A percentile compares a stretch with the other conserved stretches of the same genome.
phyloP scores from a whole-genome alignment of 768 basidiomycete species.

The Xerocomus spinulosus region DNA sequence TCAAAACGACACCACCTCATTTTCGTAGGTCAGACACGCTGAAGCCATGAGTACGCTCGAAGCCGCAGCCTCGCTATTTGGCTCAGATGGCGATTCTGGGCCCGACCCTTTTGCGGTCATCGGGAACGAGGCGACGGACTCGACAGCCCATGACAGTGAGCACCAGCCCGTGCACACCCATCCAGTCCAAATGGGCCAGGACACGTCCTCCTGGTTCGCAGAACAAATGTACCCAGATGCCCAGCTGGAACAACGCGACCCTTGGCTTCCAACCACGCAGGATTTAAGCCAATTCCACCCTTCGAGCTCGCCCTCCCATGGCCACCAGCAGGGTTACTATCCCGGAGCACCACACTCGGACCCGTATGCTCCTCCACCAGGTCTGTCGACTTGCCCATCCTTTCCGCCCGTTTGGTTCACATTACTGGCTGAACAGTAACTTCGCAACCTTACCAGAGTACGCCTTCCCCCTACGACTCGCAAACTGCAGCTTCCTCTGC shows the following conservation, averaged over 20 bases:
- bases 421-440: slow-evolving; percentile 9
- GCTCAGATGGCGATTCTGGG: slow-evolving; percentile 49
- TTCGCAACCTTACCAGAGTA: slow-evolving; percentile 9
- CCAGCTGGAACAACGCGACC: slow-evolving; percentile 22
- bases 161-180: slow-evolving; percentile 15
- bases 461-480: slow-evolving; percentile 23
- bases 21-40: slow-evolving; percentile 26
- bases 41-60: slow-evolving; percentile 60
- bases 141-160: slow-evolving; percentile 27
- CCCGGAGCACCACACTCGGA: slow-evolving; percentile 21
- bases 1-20: slow-evolving; percentile 5
- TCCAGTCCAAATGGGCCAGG: slow-evolving; percentile 31
- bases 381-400: slow-evolving; percentile 16
- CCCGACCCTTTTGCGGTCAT: slow-evolving; percentile 63
- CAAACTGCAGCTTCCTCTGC: slow-evolving; percentile 18
- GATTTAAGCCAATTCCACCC: slow-evolving; percentile 16
- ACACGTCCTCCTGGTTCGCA: slow-evolving; percentile 39
- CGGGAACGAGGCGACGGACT: slow-evolving; percentile 37
- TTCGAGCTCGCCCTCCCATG: slow-evolving; percentile 13
- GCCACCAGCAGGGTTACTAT: slow-evolving; percentile 31
- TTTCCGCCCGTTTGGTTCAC: slow-evolving; percentile 1
- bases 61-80: slow-evolving; percentile 80
- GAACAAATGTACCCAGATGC: slow-evolving; percentile 28
- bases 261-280: slow-evolving; percentile 25
- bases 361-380: slow-evolving; percentile 15